Conservation (phyloP, 805 yeast genomes). For the Candida bentonensis region DNA sequence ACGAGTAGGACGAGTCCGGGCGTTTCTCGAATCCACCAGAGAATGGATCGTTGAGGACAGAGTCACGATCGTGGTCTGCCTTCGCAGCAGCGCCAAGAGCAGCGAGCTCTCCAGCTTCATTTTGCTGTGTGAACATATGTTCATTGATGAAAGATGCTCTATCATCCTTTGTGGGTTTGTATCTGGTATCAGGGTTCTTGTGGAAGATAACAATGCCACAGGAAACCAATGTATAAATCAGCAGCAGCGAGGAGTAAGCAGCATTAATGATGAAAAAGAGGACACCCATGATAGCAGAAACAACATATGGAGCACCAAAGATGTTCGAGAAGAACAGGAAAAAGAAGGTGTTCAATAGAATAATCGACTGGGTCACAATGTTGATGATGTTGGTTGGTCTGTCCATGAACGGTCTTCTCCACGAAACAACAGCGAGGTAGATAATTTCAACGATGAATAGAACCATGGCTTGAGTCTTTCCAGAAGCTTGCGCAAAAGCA, state of each 20-base stretch:
- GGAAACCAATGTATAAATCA: slow-evolving; percentile 56
- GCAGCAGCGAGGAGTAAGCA: slow-evolving; percentile 63
- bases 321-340: slow-evolving; percentile 77
- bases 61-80: slow-evolving; percentile 42
- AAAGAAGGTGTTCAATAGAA: slow-evolving; percentile 65
- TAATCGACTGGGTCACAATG: slow-evolving; percentile 59
- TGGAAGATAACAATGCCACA: slow-evolving; percentile 49
- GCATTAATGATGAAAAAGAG: slow-evolving; percentile 81
- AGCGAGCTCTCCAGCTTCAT: slow-evolving; percentile 28
- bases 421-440: slow-evolving; percentile 50
- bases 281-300: slow-evolving; percentile 82
- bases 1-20: slow-evolving; percentile 1
- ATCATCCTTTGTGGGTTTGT: slow-evolving; percentile 82
- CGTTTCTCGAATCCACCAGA: slow-evolving; percentile 13
- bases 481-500: slow-evolving; percentile 65
- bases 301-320: slow-evolving; percentile 68
- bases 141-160: slow-evolving; percentile 60
- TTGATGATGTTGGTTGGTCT: slow-evolving; percentile 67
- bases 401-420: slow-evolving; percentile 64
- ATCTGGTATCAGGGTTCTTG: slow-evolving; percentile 79
- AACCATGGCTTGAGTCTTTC: slow-evolving; percentile 68
- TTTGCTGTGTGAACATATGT: slow-evolving; percentile 25
- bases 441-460: slow-evolving; percentile 63
- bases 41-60: slow-evolving; percentile 33
- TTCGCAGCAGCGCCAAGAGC: slow-evolving; percentile 76